Evolutionary conservation across 129 eudicot genomes (phyloP).

Genomic region (Helianthus tuberosus): DNA sequence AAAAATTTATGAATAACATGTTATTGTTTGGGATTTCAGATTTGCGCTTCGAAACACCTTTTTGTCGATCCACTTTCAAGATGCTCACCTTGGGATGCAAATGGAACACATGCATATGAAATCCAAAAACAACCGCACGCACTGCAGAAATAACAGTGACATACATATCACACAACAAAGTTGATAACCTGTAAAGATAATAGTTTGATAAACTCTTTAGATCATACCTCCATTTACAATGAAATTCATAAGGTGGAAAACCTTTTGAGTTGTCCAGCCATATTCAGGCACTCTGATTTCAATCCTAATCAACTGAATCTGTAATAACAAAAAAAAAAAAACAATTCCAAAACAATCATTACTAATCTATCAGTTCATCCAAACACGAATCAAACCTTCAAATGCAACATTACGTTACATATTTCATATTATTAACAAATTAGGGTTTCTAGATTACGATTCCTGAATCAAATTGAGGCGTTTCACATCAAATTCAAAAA

Average conservation of each 20-base stretch:
- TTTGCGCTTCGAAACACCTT: background rate
- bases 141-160: constrained; percentile 23
- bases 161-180: background rate
- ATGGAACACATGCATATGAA: constrained; percentile 43
- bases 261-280: constrained; percentile 83
- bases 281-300: constrained; percentile 79
- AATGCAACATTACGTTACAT: background rate
- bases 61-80: background rate
- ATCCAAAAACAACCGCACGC: constrained; percentile 44
- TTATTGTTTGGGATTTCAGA: background rate
- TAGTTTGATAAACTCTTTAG: background rate
- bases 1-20: background rate
- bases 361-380: background rate
- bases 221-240: constrained; percentile 76
- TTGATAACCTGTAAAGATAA: background rate
- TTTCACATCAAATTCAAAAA: constrained; percentile 2
- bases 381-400: background rate
- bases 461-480: background rate
- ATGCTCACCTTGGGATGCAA: constrained; percentile 39
- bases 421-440: background rate
- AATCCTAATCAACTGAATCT: constrained; percentile 76
- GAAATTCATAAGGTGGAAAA: constrained; percentile 88
- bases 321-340: constrained; percentile 15
- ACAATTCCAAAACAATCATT: constrained; percentile 6
- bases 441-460: background rate